These are phyloP conservation scores for Paramecium primaurelia DNA, from an alignment of 73 alveolate genomes.

Conservation along the genomic window DNA sequence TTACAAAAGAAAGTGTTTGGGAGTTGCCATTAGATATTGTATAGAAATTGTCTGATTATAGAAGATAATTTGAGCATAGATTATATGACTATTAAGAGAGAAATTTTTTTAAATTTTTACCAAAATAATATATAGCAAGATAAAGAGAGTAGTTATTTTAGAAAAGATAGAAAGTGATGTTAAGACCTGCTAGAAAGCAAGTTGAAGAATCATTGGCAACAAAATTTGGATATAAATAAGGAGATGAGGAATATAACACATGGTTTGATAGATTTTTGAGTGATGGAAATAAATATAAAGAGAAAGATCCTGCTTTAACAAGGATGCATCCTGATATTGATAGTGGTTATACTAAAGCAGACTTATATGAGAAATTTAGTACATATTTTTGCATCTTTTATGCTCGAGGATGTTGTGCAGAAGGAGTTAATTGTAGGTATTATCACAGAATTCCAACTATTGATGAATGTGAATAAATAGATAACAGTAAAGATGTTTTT, in stretches of 20 bases:
- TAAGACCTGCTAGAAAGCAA: conserved; percentile 95
- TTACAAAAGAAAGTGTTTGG: conserved; percentile 89
- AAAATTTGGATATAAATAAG: conserved; percentile 95
- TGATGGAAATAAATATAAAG: conserved; percentile 75
- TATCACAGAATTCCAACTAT: conserved; percentile 95
- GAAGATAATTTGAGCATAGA: conserved; percentile 30
- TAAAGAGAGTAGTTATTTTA: not conserved
- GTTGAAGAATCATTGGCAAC: conserved; percentile 84
- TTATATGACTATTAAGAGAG: conserved; percentile 53
- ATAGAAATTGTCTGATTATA: not conserved
- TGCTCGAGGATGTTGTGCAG: conserved; percentile 98
- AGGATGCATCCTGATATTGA: conserved; percentile 94
- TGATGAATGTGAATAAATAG: conserved; percentile 85
- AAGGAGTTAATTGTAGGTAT: conserved; percentile 96
- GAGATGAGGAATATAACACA: conserved; percentile 97
- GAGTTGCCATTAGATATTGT: conserved; percentile 78
- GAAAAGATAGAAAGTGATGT: conserved; percentile 74
- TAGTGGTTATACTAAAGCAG: conserved; percentile 97
- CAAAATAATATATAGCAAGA: conserved; percentile 60
- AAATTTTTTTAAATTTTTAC: conserved; percentile 48
- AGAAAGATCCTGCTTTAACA: conserved; percentile 79
- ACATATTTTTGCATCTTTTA: conserved; percentile 91
- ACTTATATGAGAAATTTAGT: conserved; percentile 82
- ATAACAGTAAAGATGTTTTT: conserved; percentile 91
- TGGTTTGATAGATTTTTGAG: conserved; percentile 98